A percentile compares a stretch with the other conserved stretches of the same genome.
phyloP scores from a whole-genome alignment of 768 basidiomycete genomes.

The Panus rudis region DNA sequence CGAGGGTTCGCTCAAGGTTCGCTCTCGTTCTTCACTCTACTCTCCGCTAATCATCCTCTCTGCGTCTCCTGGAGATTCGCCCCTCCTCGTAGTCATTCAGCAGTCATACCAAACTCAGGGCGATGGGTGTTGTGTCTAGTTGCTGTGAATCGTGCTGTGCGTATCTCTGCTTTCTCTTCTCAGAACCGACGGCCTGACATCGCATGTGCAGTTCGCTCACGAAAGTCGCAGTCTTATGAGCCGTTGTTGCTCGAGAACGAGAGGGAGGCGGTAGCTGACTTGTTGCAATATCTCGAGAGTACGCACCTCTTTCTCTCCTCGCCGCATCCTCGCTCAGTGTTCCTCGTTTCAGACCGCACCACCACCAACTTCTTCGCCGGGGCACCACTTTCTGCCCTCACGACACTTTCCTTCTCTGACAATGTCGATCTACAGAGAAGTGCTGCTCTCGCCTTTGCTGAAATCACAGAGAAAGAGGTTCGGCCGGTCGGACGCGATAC shows the following conservation, averaged over 20 bases:
- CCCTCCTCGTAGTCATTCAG: slow-evolving; percentile 5
- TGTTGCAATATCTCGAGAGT: slow-evolving; percentile 98
- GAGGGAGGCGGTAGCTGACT: slow-evolving; percentile 94
- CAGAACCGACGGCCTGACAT: slow-evolving; percentile 9
- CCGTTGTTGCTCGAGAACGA: slow-evolving; percentile 87
- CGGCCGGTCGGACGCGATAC: slow-evolving; percentile 95
- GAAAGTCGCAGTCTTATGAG: slow-evolving; percentile 81
- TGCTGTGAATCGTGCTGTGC: slow-evolving; percentile 82
- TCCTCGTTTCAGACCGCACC: slow-evolving; percentile 64
- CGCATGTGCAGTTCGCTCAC: slow-evolving; percentile 56
- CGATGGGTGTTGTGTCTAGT: slow-evolving; percentile 72
- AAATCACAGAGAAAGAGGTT: slow-evolving; percentile 99
- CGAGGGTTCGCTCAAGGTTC: too few relatives aligned
- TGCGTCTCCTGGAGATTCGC: neutral
- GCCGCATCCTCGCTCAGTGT: slow-evolving; percentile 1
- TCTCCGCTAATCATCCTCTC: slow-evolving; percentile 8
- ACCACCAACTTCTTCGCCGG: slow-evolving; percentile 99
- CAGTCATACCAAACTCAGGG: slow-evolving; percentile 2
- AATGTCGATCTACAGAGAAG: slow-evolving; percentile 98
- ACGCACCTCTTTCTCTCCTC: slow-evolving; percentile 24
- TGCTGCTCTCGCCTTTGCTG: slow-evolving; percentile 96
- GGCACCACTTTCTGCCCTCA: slow-evolving; percentile 84
- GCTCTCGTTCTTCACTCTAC: too few relatives aligned
- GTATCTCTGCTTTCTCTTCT: slow-evolving; percentile 22
- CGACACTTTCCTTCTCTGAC: slow-evolving; percentile 96